Conservation (phyloP, 371 early-diverging fungal species). For the Mucor irregularis region DNA sequence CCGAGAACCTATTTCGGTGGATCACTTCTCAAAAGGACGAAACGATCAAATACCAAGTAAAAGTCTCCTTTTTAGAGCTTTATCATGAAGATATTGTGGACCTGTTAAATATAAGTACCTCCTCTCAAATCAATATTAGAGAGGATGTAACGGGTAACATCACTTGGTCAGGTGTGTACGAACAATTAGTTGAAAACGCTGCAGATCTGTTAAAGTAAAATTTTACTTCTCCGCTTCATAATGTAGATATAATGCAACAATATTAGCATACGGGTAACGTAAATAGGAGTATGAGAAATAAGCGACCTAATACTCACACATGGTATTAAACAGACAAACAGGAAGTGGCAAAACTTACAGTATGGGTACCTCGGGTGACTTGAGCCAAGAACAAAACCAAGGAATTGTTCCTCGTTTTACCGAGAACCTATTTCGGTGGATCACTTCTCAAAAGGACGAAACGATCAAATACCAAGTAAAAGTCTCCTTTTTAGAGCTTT, state of each 20-base stretch:
- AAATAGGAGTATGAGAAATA: too few species aligned
- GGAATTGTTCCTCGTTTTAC: slow-evolving; percentile 92
- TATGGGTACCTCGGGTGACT: slow-evolving; percentile 47
- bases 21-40: slow-evolving; percentile 22
- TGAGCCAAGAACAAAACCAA: slow-evolving; percentile 13
- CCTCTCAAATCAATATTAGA: slow-evolving; percentile 60
- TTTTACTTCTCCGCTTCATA: neutral
- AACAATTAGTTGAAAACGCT: slow-evolving; percentile 71
- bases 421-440: slow-evolving; percentile 55
- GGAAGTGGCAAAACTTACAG: slow-evolving; percentile 62
- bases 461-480: slow-evolving; percentile 47
- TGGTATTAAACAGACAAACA: slow-evolving; percentile 36
- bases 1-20: slow-evolving; percentile 61
- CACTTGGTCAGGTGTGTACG: slow-evolving; percentile 86
- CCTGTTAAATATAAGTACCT: slow-evolving; percentile 47
- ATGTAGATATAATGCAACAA: slow-evolving; percentile 27
- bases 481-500: slow-evolving; percentile 87
- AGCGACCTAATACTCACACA: neutral
- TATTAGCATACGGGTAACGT: slow-evolving; percentile 31
- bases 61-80: slow-evolving; percentile 84
- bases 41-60: slow-evolving; percentile 48
- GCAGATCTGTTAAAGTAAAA: slow-evolving; percentile 72
- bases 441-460: slow-evolving; percentile 22
- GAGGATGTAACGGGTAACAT: slow-evolving; percentile 92
- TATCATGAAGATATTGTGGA: slow-evolving; percentile 95